Evolutionary conservation across 495 filamentous ascomycete genomes (phyloP).

Genomic region (Lophiostoma macrostomum): DNA sequence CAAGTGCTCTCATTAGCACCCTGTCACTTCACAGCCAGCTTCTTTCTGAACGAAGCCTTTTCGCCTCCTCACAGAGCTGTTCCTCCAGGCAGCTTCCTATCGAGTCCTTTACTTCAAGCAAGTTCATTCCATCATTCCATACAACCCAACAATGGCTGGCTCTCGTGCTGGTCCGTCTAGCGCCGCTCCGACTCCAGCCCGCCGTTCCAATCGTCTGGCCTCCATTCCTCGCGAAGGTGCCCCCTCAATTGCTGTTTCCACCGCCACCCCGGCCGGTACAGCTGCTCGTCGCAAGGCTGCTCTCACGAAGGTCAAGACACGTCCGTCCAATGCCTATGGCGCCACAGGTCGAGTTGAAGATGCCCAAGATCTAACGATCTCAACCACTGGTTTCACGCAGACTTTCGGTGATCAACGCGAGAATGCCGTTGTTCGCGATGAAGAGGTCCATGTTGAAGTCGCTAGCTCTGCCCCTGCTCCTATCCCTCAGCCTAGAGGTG

Average conservation of each 20-base stretch:
- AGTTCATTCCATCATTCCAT: too few species aligned
- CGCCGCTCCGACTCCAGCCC: background rate
- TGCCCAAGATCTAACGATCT: constrained; percentile 16
- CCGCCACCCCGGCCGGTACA: constrained; percentile 1
- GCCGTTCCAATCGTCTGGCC: constrained; percentile 9
- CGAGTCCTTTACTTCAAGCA: too few species aligned
- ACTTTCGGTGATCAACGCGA: constrained; percentile 16
- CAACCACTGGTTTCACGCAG: constrained; percentile 20
- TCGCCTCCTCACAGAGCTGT: too few species aligned
- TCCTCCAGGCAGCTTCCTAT: too few species aligned
- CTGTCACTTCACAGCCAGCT: too few species aligned
- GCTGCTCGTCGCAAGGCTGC: constrained; percentile 6
- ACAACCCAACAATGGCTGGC: too few species aligned
- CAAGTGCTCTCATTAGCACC: too few species aligned
- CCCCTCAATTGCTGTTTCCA: constrained; percentile 2
- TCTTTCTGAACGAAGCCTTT: too few species aligned
- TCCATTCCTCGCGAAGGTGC: background rate
- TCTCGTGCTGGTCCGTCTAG: too few species aligned
- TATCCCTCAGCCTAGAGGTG: background rate
- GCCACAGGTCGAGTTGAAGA: constrained; percentile 1
- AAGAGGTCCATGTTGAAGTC: background rate
- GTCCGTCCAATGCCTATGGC: constrained; percentile 26
- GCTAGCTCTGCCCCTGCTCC: background rate
- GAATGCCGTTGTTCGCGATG: constrained; percentile 18
- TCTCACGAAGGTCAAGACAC: constrained; percentile 18